These are phyloP conservation scores for Tetraselmis chui DNA, from an alignment of 139 green algal species.

Conservation along the genomic window DNA sequence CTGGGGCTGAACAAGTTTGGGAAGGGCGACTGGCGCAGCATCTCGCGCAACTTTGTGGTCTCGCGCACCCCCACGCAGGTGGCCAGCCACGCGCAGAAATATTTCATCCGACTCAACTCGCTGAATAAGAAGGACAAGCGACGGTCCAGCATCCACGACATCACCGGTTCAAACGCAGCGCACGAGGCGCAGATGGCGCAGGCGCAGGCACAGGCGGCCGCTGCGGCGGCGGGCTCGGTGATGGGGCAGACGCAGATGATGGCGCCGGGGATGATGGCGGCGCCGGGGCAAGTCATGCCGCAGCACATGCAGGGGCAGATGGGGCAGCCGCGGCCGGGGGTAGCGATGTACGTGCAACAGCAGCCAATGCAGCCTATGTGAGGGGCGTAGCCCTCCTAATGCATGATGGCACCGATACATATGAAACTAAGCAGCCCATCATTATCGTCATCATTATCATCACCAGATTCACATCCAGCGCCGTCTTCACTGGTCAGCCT, in stretches of 20 bases:
- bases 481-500: too few species aligned
- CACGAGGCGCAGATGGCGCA: neutral
- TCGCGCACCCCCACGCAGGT: constrained; percentile 89
- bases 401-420: too few species aligned
- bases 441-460: too few species aligned
- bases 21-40: constrained; percentile 91
- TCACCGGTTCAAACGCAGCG: constrained; percentile 33
- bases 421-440: too few species aligned
- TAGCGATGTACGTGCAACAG: neutral
- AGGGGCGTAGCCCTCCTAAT: too few species aligned
- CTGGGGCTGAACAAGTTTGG: constrained; percentile 87
- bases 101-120: constrained; percentile 88
- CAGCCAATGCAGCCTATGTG: neutral
- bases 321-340: too few species aligned
- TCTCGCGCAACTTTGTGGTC: constrained; percentile 87
- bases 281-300: neutral
- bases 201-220: too few species aligned
- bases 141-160: constrained; percentile 85
- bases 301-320: neutral
- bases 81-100: constrained; percentile 87
- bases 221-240: too few species aligned
- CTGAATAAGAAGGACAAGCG: constrained; percentile 87
- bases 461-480: too few species aligned
- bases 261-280: neutral
- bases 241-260: neutral